Conservation (phyloP, 495 filamentous ascomycete species). For the Parathielavia hyrcaniae region DNA sequence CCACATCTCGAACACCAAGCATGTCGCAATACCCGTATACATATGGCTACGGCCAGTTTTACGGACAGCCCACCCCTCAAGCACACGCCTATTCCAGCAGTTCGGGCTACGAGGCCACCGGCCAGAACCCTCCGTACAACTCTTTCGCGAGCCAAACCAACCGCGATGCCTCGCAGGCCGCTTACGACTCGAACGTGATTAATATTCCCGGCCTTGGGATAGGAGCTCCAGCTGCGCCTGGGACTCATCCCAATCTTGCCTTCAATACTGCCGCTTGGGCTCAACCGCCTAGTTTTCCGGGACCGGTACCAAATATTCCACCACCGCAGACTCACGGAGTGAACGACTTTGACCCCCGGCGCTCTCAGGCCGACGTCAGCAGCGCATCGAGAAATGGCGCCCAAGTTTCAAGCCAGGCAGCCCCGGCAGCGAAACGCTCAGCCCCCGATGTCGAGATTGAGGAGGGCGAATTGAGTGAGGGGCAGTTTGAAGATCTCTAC, state of each 20-base stretch:
- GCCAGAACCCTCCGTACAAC: conserved; percentile 20
- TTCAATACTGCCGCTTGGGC: conserved; percentile 11
- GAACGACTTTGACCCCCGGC: background rate
- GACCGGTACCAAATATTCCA: background rate
- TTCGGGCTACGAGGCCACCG: conserved; percentile 20
- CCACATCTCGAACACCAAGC: background rate
- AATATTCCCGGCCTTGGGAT: conserved; percentile 42
- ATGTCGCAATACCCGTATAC: conserved; percentile 38
- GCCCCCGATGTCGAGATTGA: conserved; percentile 43
- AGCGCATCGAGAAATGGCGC: background rate
- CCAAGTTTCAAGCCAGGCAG: conserved; percentile 13
- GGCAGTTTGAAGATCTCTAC: conserved; percentile 48
- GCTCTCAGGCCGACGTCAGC: background rate
- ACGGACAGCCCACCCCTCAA: conserved; percentile 28
- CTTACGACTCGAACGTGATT: conserved; percentile 38
- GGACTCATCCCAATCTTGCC: background rate
- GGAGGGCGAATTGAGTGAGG: conserved; percentile 70
- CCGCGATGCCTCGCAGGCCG: conserved; percentile 21
- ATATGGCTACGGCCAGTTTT: conserved; percentile 32
- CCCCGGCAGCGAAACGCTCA: conserved; percentile 12
- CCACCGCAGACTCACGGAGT: background rate
- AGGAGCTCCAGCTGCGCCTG: conserved; percentile 11
- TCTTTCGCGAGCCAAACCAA: conserved; percentile 26
- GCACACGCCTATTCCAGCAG: conserved; percentile 24
- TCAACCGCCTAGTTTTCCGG: conserved; percentile 12